phyloP scores from a whole-genome alignment of 2,329 filamentous ascomycete species.

The Dryadomyces quercus-mongolicae region DNA sequence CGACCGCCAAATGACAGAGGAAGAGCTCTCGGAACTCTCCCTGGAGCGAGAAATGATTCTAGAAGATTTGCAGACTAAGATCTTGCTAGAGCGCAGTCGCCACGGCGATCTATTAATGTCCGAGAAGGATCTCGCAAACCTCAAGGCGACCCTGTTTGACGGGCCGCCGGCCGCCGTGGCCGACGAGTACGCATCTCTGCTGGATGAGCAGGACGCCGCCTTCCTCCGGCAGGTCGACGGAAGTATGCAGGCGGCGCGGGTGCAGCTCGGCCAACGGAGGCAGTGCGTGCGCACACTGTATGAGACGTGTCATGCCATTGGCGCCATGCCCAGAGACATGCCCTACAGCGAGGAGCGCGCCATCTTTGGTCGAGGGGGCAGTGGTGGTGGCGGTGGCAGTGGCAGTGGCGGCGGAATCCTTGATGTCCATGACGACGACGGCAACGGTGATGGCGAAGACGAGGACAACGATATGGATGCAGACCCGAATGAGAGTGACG shows the following conservation, averaged over 20 bases:
- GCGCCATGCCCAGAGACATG: constrained; percentile 30
- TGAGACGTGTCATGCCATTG: constrained; percentile 26
- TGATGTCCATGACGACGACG: too few species aligned
- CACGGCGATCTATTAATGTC: constrained; percentile 14
- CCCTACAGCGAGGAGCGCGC: constrained; percentile 25
- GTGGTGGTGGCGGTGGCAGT: too few species aligned
- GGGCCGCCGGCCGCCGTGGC: constrained; percentile 12
- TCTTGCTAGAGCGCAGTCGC: constrained; percentile 6
- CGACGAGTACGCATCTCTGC: constrained; percentile 9
- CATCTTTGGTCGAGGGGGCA: constrained; percentile 22
- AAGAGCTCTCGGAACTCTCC: constrained; percentile 32
- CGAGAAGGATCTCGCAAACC: constrained; percentile 23
- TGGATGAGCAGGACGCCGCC: constrained; percentile 27
- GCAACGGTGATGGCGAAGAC: background rate
- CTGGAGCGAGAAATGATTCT: constrained; percentile 26
- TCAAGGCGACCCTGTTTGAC: constrained; percentile 15
- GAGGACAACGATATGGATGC: background rate
- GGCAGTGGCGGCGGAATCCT: too few species aligned
- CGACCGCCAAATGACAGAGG: constrained; percentile 33
- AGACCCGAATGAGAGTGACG: background rate
- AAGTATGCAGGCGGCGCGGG: constrained; percentile 12
- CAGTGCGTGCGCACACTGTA: constrained; percentile 23
- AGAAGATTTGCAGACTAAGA: constrained; percentile 19
- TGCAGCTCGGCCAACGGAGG: constrained; percentile 22
- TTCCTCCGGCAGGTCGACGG: constrained; percentile 30